Base-by-base conservation (phyloP, 768 basidiomycete genomes). In the Suillus americanus region DNA sequence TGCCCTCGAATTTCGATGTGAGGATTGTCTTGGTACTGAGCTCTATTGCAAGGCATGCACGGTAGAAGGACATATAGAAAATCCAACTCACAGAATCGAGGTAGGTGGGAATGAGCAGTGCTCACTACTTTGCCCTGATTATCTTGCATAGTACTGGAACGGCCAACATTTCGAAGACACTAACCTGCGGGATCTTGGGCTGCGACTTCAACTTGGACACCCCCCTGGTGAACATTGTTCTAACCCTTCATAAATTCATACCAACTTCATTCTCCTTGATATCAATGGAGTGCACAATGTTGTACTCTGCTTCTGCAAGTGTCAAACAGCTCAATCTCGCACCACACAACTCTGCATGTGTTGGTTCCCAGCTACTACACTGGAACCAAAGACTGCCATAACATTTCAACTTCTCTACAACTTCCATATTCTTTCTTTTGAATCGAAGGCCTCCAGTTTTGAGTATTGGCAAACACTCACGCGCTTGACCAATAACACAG, bases 401-500 rank as follows among this genome's bases (percentile, higher is more conserved):
- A 80, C 76, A 0, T 77, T 80, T 55, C 43, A 48, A 0, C 65
- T 74, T 9, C 68, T 80, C 0, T 60, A 74, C 13, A 54, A 65
- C 3, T 79, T 79, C 54, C 79, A 82, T 13, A 37, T 76, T 1
- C 63, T 77, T 7, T 70, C 70, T 0, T 72, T 79, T 16, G 69
- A 76, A 46, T 75, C 71, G 0, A 80, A 80, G 55, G 43, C 72
- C 0, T 77, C 74, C 0, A 69, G 62, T 0, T 79, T 68, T 41
- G 76, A 79, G 43, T 80, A 73, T 62, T 80, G 78, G 57, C 64
- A 65, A 1, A 48, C 71, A 0, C 59, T 81, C 1, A 63, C 54
- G 1, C 62, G 71, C 7, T 43, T 63, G 23, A 77, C 75, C 0
- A 73, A 80, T 46, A 80, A 79, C 61, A 75, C 71, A 13, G 75